Conservation (phyloP, 2,329 filamentous ascomycete genomes). For the Immersiporthe knoxdaviesiana region DNA sequence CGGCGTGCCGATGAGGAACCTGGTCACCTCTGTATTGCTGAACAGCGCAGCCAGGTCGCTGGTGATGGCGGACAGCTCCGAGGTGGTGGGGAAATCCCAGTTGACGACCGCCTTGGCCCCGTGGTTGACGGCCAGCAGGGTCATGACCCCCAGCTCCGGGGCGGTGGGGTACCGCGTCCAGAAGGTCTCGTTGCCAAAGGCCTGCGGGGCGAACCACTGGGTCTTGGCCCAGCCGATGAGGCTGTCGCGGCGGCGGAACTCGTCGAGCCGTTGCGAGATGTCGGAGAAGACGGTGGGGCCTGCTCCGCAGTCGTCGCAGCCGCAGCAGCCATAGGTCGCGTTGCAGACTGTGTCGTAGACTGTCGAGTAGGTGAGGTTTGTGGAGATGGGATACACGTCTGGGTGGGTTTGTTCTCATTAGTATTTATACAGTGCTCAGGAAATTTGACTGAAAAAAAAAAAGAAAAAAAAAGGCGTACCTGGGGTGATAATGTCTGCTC, state of each 20-base stretch:
- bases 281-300: constrained; percentile 45
- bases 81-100: constrained; percentile 51
- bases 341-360: constrained; percentile 53
- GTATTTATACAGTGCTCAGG: not conserved
- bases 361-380: constrained; percentile 49
- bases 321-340: constrained; percentile 55
- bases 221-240: constrained; percentile 47
- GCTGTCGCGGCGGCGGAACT: constrained; percentile 44
- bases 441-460: too few species aligned
- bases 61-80: constrained; percentile 40
- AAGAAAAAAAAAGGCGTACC: not conserved
- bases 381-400: constrained; percentile 54
- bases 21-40: constrained; percentile 37
- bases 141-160: constrained; percentile 51
- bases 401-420: constrained; percentile 36
- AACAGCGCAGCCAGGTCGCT: constrained; percentile 45
- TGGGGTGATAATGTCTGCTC: constrained; percentile 51
- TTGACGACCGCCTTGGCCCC: constrained; percentile 52
- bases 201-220: constrained; percentile 54
- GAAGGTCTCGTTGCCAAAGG: constrained; percentile 50
- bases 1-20: constrained; percentile 43
- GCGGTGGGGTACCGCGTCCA: constrained; percentile 51
- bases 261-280: constrained; percentile 47
- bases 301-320: constrained; percentile 52
- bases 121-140: constrained; percentile 51